These are phyloP conservation scores for Lanzia echinophila DNA, from an alignment of 2,329 filamentous ascomycete species.

Conservation along the genomic window DNA sequence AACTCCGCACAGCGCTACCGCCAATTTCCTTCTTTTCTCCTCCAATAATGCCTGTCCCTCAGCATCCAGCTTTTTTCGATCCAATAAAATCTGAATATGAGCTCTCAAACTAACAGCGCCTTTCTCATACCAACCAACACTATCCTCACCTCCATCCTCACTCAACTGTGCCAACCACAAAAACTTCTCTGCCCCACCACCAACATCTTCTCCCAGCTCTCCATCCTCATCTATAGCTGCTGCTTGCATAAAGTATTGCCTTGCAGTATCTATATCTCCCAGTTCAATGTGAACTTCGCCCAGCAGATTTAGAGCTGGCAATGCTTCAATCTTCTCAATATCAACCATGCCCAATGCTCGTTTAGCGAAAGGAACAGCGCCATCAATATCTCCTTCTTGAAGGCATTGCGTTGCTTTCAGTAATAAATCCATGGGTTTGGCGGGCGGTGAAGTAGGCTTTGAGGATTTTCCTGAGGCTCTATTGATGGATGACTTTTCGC, in stretches of 20 bases:
- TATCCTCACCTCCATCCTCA: slow-evolving; percentile 60
- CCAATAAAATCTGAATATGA: slow-evolving; percentile 60
- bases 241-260: slow-evolving; percentile 64
- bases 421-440: slow-evolving; percentile 21
- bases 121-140: slow-evolving; percentile 59
- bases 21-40: slow-evolving; percentile 75
- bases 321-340: slow-evolving; percentile 20
- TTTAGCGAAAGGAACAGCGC: slow-evolving; percentile 25
- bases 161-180: slow-evolving; percentile 89
- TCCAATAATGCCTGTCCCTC: slow-evolving; percentile 40
- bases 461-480: slow-evolving; percentile 21
- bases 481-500: slow-evolving; percentile 25
- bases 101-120: slow-evolving; percentile 67
- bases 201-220: slow-evolving; percentile 58
- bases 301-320: slow-evolving; percentile 30
- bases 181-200: slow-evolving; percentile 89
- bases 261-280: slow-evolving; percentile 68
- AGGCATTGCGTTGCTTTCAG: slow-evolving; percentile 25
- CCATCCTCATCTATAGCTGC: slow-evolving; percentile 73
- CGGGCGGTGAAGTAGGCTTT: slow-evolving; percentile 21
- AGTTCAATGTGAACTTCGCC: slow-evolving; percentile 34
- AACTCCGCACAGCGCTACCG: slow-evolving; percentile 87
- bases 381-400: slow-evolving; percentile 29
- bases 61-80: slow-evolving; percentile 38
- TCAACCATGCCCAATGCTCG: slow-evolving; percentile 23